phyloP scores from a whole-genome alignment of 176 grass and related monocot species.

The Cenchrus purpureus region DNA sequence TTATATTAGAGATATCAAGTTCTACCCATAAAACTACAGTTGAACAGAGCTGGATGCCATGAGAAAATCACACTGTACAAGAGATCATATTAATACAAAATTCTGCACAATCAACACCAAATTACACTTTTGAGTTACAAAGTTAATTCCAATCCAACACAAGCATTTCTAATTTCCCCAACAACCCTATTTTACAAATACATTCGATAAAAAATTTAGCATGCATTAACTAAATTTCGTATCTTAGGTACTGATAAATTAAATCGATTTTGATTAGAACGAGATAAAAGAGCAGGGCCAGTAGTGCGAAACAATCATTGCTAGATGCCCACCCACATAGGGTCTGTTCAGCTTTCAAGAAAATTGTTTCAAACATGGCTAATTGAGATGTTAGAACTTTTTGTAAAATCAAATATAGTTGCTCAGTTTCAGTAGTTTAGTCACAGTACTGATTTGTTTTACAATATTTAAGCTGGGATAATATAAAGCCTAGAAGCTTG shows the following conservation, averaged over 20 bases:
- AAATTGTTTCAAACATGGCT: neutral
- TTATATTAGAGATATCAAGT: neutral
- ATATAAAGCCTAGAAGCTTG: no score
- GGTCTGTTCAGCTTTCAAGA: neutral
- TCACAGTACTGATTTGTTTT: neutral
- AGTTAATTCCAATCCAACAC: neutral
- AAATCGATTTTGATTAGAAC: neutral
- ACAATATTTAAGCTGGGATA: neutral
- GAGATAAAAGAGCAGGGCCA: neutral
- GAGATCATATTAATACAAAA: neutral
- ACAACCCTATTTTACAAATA: neutral
- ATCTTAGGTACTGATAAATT: neutral
- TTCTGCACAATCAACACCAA: neutral
- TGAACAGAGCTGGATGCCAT: neutral
- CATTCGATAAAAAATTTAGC: neutral
- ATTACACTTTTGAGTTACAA: neutral
- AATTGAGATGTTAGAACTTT: neutral
- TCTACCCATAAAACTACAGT: neutral
- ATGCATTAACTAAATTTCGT: neutral
- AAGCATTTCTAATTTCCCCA: neutral
- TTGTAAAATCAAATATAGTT: neutral
- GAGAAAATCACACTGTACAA: constrained; percentile 12
- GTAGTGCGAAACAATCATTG: neutral
- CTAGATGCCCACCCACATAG: neutral
- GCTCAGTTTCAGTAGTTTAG: constrained; percentile 13